Evolutionary conservation across 2,329 filamentous ascomycete species (phyloP), one percentile per base, ranked within the genome.

Genomic region (Pseudogymnoascus sp.): DNA sequence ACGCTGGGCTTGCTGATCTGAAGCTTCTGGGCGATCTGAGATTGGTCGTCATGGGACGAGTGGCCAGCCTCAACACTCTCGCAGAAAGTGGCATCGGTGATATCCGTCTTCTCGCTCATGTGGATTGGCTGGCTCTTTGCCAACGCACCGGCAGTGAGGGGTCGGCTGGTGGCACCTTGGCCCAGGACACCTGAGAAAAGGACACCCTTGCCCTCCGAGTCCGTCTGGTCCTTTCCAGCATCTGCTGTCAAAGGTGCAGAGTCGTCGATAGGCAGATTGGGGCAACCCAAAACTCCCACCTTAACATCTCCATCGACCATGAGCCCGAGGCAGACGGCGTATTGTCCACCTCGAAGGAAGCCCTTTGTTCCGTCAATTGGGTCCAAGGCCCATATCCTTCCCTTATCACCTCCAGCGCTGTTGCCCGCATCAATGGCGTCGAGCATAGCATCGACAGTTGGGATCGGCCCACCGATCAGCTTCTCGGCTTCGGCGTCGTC

Each of bases 281-380:
- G 95, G 78, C 93, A 97, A 66, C 91, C 96, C 63, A 99, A 84
- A 53, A 96, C 95, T 69, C 95, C 95, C 66, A 97, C 91, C 75
- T 93, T 91, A 71, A 98, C 92, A 70, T 96, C 86, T 61, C 93
- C 95, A 72, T 98, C 92, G 28, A 96, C 90, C 78, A 99, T 89
- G 70, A 99, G 81, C 37, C 85, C 95, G 4, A 99, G 84, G 74
- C 93, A 97, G 62, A 99, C 92, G 62, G 95, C 96, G 74, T 99
- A 99, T 79, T 99, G 95, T 40, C 93, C 96, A 61, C 95, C 95
- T 66, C 96, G 86, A 65, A 99, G 81, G 79, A 99, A 99, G 31
- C 95, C 96, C 79, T 97, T 96, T 62, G 95, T 99, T 68, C 95
- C 95, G 76, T 99, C 95, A 66, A 99, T 97, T 65, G 95, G 95